Evolutionary conservation across 2,329 filamentous ascomycete genomes (phyloP).

Genomic region (Capronia coronata): DNA sequence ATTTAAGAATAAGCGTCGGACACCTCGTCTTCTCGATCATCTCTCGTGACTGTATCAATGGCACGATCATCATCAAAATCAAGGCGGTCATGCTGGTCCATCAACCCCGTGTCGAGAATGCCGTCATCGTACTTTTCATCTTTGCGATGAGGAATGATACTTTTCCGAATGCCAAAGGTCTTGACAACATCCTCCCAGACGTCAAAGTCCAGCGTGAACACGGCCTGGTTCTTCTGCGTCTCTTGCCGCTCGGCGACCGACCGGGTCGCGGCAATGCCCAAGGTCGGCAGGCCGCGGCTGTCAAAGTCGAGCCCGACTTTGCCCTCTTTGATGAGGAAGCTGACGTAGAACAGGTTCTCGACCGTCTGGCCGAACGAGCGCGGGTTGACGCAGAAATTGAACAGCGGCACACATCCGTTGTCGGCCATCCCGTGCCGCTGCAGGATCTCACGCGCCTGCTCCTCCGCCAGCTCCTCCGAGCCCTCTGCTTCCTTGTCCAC

Average conservation of each 20-base stretch:
- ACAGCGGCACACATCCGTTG: constrained; percentile 67
- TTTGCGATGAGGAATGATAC: constrained; percentile 76
- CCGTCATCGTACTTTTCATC: constrained; percentile 47
- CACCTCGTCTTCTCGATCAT: constrained; percentile 11
- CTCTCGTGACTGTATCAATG: no score
- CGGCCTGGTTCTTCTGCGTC: constrained; percentile 66
- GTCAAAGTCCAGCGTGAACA: constrained; percentile 79
- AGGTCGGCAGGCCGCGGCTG: constrained; percentile 64
- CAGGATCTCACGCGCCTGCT: constrained; percentile 50
- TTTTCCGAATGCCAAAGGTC: constrained; percentile 66
- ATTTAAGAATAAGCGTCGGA: constrained; percentile 20
- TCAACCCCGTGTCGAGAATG: constrained; percentile 34
- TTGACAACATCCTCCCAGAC: constrained; percentile 74
- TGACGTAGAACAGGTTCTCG: constrained; percentile 95
- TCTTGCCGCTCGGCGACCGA: constrained; percentile 42
- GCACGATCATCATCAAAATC: no score
- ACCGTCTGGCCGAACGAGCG: constrained; percentile 87
- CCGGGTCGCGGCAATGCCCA: constrained; percentile 47
- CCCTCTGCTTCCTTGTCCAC: constrained; percentile 28
- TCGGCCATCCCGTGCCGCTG: constrained; percentile 58
- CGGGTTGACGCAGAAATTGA: constrained; percentile 87
- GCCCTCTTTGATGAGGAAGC: constrained; percentile 86
- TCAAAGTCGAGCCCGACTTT: constrained; percentile 68
- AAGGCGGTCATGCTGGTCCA: not conserved
- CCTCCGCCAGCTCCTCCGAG: constrained; percentile 32